phyloP scores from a whole-genome alignment of 495 filamentous ascomycete genomes.

The Alectoria sarmentosa region DNA sequence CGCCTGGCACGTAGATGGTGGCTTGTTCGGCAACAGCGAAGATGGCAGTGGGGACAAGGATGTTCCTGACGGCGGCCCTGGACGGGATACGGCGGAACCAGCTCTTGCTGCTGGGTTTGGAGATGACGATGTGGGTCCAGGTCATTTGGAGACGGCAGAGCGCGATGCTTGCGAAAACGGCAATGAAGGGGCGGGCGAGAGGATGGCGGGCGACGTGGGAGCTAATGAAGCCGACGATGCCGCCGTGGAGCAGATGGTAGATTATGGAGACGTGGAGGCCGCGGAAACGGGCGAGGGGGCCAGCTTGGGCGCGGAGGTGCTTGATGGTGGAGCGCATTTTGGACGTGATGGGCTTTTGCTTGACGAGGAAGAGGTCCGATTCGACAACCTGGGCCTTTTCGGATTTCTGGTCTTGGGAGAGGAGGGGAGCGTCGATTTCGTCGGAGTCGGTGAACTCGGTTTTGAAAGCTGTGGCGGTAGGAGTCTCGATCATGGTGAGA shows the following conservation, averaged over 20 bases:
- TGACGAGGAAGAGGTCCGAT: slow-evolving; percentile 34
- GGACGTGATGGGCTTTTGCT: slow-evolving; percentile 50
- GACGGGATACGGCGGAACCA: slow-evolving; percentile 33
- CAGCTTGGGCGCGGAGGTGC: slow-evolving; percentile 50
- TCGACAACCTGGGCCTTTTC: slow-evolving; percentile 26
- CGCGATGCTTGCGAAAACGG: slow-evolving; percentile 41
- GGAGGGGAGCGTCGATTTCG: slow-evolving; percentile 28
- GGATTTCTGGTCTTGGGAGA: slow-evolving; percentile 24
- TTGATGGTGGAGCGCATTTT: slow-evolving; percentile 48
- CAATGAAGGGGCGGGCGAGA: slow-evolving; percentile 29
- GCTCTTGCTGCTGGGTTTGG: slow-evolving; percentile 33
- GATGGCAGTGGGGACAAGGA: slow-evolving; percentile 37
- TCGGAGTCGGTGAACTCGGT: slow-evolving; percentile 25
- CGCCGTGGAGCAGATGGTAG: slow-evolving; percentile 20
- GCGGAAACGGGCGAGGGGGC: slow-evolving; percentile 51
- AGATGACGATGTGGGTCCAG: slow-evolving; percentile 46
- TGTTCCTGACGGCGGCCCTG: slow-evolving; percentile 31
- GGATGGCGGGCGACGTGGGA: slow-evolving; percentile 30
- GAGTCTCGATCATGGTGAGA: slow-evolving; percentile 54
- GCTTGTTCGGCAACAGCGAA: slow-evolving; percentile 24
- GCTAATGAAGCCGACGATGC: slow-evolving; percentile 29
- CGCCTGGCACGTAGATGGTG: slow-evolving; percentile 23
- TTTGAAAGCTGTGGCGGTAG: slow-evolving; percentile 51
- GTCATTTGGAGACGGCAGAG: slow-evolving; percentile 54
- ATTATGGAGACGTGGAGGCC: slow-evolving; percentile 39